Evolutionary conservation across 768 basidiomycete species (phyloP), one percentile per base, ranked within the genome.

Genomic region (Rhizopogon salebrosus): DNA sequence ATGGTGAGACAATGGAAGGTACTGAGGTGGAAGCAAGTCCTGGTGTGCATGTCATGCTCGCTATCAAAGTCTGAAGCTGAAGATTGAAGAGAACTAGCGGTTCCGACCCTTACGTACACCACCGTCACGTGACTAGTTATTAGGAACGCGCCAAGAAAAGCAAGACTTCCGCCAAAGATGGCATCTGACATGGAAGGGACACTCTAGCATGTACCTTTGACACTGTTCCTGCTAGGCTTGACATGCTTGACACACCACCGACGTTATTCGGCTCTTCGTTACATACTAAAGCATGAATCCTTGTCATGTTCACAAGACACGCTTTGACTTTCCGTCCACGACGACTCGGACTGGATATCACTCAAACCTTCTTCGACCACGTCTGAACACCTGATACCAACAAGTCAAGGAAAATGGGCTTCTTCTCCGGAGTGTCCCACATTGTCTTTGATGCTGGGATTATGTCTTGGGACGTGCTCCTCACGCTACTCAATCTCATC

Each of bases 401-500:
- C 24, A 41, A 26, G 23, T n/a, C 9, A 27, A 42, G 26, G 3
- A 27, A 27, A 22, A 46, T 46, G 45, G 29, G 14, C 8, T 9
- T 31, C 7, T 22, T 46, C 13, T 31, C 29, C 7, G 4, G 4
- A 4, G 3, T 46, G 29, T 34, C 45, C 8, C 6, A 9, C 14
- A 0, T 46, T 31, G 5, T 60, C 31, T 57, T 59, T 22, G 49
- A 54, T 42, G 13, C 53, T 20, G 45, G 53, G 9, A 62, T 83
- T 42, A 57, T 80, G 29, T 50, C 67, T 27, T 83, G 80, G 78
- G 87, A 89, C 58, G 55, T 75, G 13, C 59, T 70, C 2, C 72
- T 85, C 54, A 75, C 75, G 5, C 8, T 84, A 0, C 49, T 70
- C 62, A 88, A 89, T 61, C 54, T 79, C 2, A 54, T 87, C 45